These are phyloP conservation scores for Lotus japonicus DNA, from an alignment of 306 rosid genomes.

Conservation along the genomic window DNA sequence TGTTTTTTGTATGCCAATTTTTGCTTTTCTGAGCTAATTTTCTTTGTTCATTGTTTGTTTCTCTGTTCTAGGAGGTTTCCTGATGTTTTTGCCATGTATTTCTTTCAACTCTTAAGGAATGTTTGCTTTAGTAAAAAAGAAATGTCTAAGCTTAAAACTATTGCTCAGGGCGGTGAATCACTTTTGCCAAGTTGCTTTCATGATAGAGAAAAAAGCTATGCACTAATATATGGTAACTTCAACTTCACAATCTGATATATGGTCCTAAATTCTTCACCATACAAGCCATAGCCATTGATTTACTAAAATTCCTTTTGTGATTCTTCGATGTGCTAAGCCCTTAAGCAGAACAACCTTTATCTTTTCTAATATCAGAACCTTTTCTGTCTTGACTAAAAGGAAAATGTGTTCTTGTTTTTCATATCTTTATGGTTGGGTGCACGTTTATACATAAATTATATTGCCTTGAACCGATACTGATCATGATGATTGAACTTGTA, in stretches of 20 bases:
- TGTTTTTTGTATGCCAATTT: too few species aligned
- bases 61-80: neutral
- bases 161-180: neutral
- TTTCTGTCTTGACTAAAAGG: neutral
- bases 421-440: neutral
- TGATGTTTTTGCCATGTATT: neutral
- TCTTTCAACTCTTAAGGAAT: neutral
- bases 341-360: neutral
- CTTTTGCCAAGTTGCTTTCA: neutral
- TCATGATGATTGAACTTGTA: conserved; percentile 12
- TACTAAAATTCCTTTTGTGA: too few species aligned
- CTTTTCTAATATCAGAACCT: neutral
- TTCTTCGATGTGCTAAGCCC: too few species aligned
- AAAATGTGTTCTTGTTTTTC: neutral
- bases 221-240: neutral
- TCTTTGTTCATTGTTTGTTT: too few species aligned
- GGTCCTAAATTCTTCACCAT: neutral
- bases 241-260: neutral
- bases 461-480: neutral
- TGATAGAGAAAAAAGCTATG: neutral
- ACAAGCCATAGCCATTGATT: too few species aligned
- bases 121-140: neutral
- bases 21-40: too few species aligned
- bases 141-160: neutral
- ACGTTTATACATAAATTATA: neutral